A percentile compares a stretch with the other conserved stretches of the same genome.
phyloP scores from a whole-genome alignment of 352 stramenopile species.

The Phytophthora pluvialis region DNA sequence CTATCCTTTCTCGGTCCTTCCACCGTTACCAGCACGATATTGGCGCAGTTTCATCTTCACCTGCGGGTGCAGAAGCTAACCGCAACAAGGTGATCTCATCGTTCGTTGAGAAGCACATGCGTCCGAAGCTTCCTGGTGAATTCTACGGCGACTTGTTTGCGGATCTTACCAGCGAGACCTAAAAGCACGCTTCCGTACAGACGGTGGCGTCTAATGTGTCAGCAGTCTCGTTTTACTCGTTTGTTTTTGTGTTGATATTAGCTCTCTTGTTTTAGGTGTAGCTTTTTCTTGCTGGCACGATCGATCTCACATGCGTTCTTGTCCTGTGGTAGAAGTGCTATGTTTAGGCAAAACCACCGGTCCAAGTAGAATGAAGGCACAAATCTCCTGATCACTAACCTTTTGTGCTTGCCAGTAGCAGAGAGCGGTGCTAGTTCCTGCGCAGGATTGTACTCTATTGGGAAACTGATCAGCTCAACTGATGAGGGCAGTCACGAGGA shows the following conservation, averaged over 20 bases:
- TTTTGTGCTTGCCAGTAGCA: slow-evolving; percentile 11
- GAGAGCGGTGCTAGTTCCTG: neutral
- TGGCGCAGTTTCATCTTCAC: slow-evolving; percentile 65
- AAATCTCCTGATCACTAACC: slow-evolving; percentile 1
- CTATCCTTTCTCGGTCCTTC: slow-evolving; percentile 71
- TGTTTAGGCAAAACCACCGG: slow-evolving; percentile 28
- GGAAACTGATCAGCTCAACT: neutral
- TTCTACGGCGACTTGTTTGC: slow-evolving; percentile 87
- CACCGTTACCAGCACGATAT: slow-evolving; percentile 81
- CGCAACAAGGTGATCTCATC: slow-evolving; percentile 73
- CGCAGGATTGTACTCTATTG: neutral
- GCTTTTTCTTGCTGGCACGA: neutral
- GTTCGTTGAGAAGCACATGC: slow-evolving; percentile 84
- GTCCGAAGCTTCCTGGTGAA: slow-evolving; percentile 80
- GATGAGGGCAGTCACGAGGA: slow-evolving; percentile 20
- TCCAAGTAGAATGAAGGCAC: neutral
- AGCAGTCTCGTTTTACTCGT: slow-evolving; percentile 25
- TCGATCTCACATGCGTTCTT: slow-evolving; percentile 10
- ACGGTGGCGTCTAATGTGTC: slow-evolving; percentile 27
- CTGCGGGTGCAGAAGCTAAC: slow-evolving; percentile 72
- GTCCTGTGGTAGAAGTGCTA: slow-evolving; percentile 25
- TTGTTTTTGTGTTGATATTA: slow-evolving; percentile 13
- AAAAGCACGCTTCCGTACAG: slow-evolving; percentile 9
- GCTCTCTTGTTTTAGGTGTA: slow-evolving; percentile 19
- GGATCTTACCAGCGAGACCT: slow-evolving; percentile 46